phyloP scores from a whole-genome alignment of 768 basidiomycete species.

The Termitomyces sp. region DNA sequence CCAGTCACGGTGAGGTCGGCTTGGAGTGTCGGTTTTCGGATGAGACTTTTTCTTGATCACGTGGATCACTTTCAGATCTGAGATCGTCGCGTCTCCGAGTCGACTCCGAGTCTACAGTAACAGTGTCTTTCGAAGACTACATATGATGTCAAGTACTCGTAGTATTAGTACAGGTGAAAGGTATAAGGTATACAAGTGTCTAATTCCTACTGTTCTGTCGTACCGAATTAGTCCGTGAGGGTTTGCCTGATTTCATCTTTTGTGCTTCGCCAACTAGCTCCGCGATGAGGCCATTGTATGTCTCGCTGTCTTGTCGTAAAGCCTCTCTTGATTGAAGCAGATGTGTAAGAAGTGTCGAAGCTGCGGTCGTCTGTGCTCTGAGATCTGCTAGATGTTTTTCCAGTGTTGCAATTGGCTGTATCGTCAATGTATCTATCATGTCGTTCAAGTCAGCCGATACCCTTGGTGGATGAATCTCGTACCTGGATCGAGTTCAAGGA shows the following conservation, averaged over 20 bases:
- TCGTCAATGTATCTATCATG: constrained; percentile 59
- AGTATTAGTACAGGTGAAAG: not conserved
- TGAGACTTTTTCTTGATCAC: constrained; percentile 27
- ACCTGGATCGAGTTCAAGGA: constrained; percentile 72
- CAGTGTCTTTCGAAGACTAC: not conserved
- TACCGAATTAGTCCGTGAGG: constrained; percentile 33
- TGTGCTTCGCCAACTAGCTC: constrained; percentile 92
- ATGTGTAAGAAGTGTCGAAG: constrained; percentile 75
- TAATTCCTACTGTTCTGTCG: constrained; percentile 44
- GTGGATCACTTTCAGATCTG: constrained; percentile 10
- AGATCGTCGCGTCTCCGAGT: not conserved
- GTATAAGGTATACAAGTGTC: constrained; percentile 6
- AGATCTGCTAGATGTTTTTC: constrained; percentile 68
- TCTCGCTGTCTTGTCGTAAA: constrained; percentile 84
- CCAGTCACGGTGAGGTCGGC: not conserved
- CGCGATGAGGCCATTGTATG: constrained; percentile 86
- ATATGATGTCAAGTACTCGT: not conserved
- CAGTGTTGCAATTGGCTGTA: constrained; percentile 66
- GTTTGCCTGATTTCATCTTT: constrained; percentile 70
- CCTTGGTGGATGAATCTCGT: constrained; percentile 15
- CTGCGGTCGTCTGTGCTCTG: constrained; percentile 66
- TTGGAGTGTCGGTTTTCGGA: constrained; percentile 16
- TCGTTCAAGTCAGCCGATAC: not conserved
- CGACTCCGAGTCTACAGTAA: too few species aligned
- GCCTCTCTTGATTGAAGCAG: constrained; percentile 78